Percentiles rank a stretch among this genome's conserved stretches.
phyloP scores from a whole-genome alignment of 2,329 filamentous ascomycete species.

The Phialophora expanda region DNA sequence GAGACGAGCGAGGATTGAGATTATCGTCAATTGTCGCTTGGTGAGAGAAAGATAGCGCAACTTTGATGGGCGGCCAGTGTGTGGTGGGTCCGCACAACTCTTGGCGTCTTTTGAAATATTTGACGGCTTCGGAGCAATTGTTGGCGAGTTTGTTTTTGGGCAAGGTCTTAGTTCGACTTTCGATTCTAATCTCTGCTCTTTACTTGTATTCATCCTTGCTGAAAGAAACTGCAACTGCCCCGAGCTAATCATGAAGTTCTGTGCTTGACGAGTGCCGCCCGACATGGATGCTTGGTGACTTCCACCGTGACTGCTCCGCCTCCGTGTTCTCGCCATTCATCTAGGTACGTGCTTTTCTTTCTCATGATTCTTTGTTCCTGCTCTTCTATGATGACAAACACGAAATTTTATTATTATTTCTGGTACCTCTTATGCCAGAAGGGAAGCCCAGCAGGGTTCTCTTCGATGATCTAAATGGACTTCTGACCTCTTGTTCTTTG shows the following conservation, averaged over 20 bases:
- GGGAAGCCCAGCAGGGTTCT: constrained; percentile 48
- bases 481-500: constrained; percentile 65
- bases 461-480: constrained; percentile 82
- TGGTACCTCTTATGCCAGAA: constrained; percentile 99
- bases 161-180: not conserved
- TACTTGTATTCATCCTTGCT: not conserved
- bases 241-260: not conserved
- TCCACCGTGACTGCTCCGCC: not conserved
- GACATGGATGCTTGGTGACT: not conserved
- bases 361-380: constrained; percentile 29
- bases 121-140: not conserved
- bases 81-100: constrained; percentile 22
- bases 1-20: constrained; percentile 24
- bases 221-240: too few species aligned
- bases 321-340: not conserved
- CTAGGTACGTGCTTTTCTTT: constrained; percentile 19
- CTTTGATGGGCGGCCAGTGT: constrained; percentile 8
- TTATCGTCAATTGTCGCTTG: constrained; percentile 2
- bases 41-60: constrained; percentile 1
- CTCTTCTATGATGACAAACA: constrained; percentile 71
- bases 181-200: not conserved
- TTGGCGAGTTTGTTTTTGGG: not conserved
- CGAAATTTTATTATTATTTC: constrained; percentile 64
- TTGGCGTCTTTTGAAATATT: constrained; percentile 13
- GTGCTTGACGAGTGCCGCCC: not conserved